Percentiles rank a stretch among this genome's conserved stretches.
These are phyloP conservation scores for Alternaria novae-zelandiae DNA, from an alignment of 2,329 filamentous ascomycete genomes.

Conservation along the genomic window DNA sequence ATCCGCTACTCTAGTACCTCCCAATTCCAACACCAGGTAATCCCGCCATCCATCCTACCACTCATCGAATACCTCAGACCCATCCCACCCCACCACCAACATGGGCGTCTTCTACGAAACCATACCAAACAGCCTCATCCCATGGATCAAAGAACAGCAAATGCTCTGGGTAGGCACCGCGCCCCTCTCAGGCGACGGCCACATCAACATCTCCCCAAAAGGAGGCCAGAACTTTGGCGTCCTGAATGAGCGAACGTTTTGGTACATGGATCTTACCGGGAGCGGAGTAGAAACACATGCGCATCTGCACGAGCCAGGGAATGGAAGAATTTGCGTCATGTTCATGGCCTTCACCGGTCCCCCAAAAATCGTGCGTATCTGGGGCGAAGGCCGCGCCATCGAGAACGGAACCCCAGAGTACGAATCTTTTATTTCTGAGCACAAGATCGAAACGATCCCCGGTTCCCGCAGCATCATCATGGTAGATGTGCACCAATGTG, in stretches of 20 bases:
- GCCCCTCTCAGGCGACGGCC: constrained; percentile 48
- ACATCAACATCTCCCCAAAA: constrained; percentile 57
- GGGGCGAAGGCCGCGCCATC: constrained; percentile 48
- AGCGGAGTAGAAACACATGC: constrained; percentile 53
- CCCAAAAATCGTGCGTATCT: constrained; percentile 53
- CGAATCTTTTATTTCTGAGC: constrained; percentile 38
- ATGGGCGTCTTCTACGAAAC: constrained; percentile 56
- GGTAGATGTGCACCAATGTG: constrained; percentile 54
- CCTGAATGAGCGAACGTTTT: constrained; percentile 39
- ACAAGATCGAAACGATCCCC: constrained; percentile 46
- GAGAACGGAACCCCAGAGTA: constrained; percentile 49
- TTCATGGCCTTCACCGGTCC: constrained; percentile 53
- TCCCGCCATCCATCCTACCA: not conserved
- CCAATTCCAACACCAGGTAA: not conserved
- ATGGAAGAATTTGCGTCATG: constrained; percentile 52
- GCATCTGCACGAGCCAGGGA: constrained; percentile 51
- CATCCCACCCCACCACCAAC: not conserved
- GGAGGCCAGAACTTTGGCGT: constrained; percentile 52
- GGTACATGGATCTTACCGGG: constrained; percentile 55
- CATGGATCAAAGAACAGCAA: constrained; percentile 54
- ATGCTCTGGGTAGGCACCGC: constrained; percentile 54
- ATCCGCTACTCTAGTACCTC: not conserved
- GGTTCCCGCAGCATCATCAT: constrained; percentile 51
- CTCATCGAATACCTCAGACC: no score
- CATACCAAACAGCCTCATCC: constrained; percentile 46